These are phyloP conservation scores for Blastomyces parvus DNA, from an alignment of 2,329 filamentous ascomycete species.

Conservation along the genomic window DNA sequence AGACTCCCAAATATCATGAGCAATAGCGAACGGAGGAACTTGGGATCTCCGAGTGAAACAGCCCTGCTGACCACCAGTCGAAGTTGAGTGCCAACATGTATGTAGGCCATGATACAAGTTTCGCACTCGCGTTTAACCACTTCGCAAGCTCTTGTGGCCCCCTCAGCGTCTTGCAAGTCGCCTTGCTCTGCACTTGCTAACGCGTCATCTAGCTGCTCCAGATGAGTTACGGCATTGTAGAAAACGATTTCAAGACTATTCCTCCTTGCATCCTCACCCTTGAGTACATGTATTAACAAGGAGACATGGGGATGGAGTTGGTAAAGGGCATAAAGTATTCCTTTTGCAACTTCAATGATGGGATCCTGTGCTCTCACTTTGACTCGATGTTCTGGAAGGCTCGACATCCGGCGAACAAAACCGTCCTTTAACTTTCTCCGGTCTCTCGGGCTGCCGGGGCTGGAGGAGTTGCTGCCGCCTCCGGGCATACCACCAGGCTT, in stretches of 20 bases:
- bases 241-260: constrained; percentile 48
- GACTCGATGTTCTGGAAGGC: constrained; percentile 47
- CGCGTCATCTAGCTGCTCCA: constrained; percentile 48
- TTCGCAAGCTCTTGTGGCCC: constrained; percentile 31
- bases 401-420: constrained; percentile 45
- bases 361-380: constrained; percentile 40
- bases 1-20: constrained; percentile 50
- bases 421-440: constrained; percentile 34
- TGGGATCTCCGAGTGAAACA: constrained; percentile 46
- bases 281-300: constrained; percentile 39
- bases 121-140: constrained; percentile 39
- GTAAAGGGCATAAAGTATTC: constrained; percentile 46
- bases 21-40: constrained; percentile 50
- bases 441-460: constrained; percentile 37
- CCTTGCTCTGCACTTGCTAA: constrained; percentile 42
- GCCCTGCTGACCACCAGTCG: constrained; percentile 42
- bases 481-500: constrained; percentile 26
- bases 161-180: constrained; percentile 43
- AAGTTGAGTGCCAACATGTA: constrained; percentile 41
- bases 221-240: constrained; percentile 46
- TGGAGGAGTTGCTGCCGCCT: constrained; percentile 33
- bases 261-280: constrained; percentile 38
- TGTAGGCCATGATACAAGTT: constrained; percentile 43
- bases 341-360: constrained; percentile 47
- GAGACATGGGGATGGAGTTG: constrained; percentile 42